phyloP scores from a whole-genome alignment of 2,329 filamentous ascomycete genomes.

The Chaetomiaceae sp. region DNA sequence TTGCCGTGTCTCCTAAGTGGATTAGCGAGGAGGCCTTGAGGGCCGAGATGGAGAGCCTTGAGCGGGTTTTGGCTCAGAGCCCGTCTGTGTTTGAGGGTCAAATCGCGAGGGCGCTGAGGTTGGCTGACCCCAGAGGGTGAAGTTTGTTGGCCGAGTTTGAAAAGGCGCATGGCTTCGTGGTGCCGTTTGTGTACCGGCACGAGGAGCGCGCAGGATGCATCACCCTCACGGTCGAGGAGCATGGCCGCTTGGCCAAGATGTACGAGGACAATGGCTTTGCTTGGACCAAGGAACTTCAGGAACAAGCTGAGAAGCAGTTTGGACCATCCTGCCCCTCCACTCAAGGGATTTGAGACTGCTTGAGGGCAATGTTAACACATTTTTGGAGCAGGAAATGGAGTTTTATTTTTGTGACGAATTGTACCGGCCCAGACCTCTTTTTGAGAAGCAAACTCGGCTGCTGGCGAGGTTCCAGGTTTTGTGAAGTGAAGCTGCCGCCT shows the following conservation, averaged over 20 bases:
- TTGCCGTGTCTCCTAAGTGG: too few species aligned
- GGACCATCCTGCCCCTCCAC: too few species aligned
- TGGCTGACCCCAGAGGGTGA: not conserved
- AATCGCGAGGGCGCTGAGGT: not conserved
- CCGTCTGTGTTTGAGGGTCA: not conserved
- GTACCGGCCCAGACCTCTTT: too few species aligned
- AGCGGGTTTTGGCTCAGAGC: not conserved
- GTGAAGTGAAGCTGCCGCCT: not conserved
- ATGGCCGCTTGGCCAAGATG: not conserved
- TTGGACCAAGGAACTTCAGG: not conserved
- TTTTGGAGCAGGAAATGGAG: too few species aligned
- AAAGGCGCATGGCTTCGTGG: not conserved
- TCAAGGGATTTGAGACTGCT: too few species aligned
- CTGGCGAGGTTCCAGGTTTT: too few species aligned
- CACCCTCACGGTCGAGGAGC: not conserved
- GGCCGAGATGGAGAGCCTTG: not conserved
- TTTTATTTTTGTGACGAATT: too few species aligned
- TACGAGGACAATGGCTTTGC: not conserved
- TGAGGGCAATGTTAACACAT: too few species aligned
- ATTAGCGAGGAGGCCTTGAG: not conserved
- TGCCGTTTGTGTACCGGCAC: not conserved
- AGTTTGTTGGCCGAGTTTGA: not conserved
- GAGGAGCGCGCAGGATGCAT: not conserved
- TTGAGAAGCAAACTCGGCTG: too few species aligned
- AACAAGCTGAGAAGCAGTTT: not conserved